Evolutionary conservation across 192 early-diverging fungal genomes (phyloP), one percentile per base, ranked within the genome.

Genomic region (Umbelopsis sp.): DNA sequence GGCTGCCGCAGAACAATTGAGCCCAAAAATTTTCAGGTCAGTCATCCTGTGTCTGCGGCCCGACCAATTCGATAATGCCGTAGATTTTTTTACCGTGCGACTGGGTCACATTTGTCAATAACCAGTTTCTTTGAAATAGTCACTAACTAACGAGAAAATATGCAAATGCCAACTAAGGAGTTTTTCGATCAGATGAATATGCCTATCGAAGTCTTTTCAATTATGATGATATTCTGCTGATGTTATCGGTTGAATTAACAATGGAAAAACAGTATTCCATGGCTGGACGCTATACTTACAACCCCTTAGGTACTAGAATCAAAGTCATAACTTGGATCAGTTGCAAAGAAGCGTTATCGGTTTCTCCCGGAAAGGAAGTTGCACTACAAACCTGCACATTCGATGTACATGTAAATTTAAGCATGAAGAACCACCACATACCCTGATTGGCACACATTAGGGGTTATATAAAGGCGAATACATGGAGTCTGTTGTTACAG

Each of bases 181-280:
- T 17, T 16, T 9, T 34, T 11, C 24, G 2, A 14, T 29, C 26
- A 62, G 26, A 7, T 8, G 26, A 62, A 36, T 62, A 34, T n/a
- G 24, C 25, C 12, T 62, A 26, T n/a, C 31, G 2, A 20, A 4
- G 9, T 31, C 56, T 34, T n/a, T 34, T 8, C 4, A 31, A 62
- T 62, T 62, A 17, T 29, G 16, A n/a, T 34, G 26, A 20, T 34
- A 32, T 32, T 17, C 31, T 29, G 26, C 34, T 34, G 56, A 62
- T 62, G 31, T 20, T 34, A 62, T 62, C 56, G 17, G 56, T 62
- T 62, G 56, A 34, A 62, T 62, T 62, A 34, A 31, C 56, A 62
- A 62, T 62, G 56, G 56, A 14, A 34, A 62, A 62, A 62, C 31
- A 4, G 31, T 62, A 34, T 32, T 62, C 16, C 29, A 29, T 9